Evolutionary conservation across 78 protist genomes (phyloP).

Genomic region (Dictyostelium intermedium): DNA sequence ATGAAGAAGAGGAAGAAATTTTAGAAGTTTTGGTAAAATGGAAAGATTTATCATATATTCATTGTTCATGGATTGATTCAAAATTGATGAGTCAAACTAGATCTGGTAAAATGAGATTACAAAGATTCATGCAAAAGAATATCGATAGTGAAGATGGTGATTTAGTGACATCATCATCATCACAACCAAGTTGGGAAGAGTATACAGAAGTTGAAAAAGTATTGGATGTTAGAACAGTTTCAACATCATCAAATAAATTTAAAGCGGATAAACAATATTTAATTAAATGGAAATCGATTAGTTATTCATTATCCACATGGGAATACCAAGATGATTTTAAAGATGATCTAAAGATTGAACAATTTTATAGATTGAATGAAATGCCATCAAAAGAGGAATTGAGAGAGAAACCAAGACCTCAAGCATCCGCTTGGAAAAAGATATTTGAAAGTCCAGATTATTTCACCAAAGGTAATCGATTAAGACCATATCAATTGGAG

Average conservation of each 20-base stretch:
- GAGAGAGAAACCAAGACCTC: constrained; percentile 36
- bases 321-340: constrained; percentile 71
- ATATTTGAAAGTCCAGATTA: constrained; percentile 14
- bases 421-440: constrained; percentile 56
- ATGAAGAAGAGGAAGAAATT: background rate
- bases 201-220: constrained; percentile 56
- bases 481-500: constrained; percentile 74
- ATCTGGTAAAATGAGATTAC: constrained; percentile 39
- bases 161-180: background rate
- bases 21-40: constrained; percentile 54
- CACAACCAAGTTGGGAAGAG: constrained; percentile 27
- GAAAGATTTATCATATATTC: constrained; percentile 76
- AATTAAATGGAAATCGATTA: constrained; percentile 84
- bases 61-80: constrained; percentile 65
- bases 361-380: background rate
- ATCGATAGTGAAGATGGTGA: constrained; percentile 1
- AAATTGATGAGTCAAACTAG: background rate
- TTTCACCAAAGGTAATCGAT: background rate
- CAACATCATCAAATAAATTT: background rate
- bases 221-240: background rate
- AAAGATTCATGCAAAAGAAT: background rate
- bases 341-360: constrained; percentile 34
- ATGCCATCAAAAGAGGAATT: constrained; percentile 43
- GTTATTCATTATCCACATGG: constrained; percentile 88
- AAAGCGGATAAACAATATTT: constrained; percentile 21